A percentile compares a stretch with the other conserved stretches of the same genome.
Evolutionary conservation across 768 basidiomycete species (phyloP).

Genomic region (Flagelloscypha sp.): DNA sequence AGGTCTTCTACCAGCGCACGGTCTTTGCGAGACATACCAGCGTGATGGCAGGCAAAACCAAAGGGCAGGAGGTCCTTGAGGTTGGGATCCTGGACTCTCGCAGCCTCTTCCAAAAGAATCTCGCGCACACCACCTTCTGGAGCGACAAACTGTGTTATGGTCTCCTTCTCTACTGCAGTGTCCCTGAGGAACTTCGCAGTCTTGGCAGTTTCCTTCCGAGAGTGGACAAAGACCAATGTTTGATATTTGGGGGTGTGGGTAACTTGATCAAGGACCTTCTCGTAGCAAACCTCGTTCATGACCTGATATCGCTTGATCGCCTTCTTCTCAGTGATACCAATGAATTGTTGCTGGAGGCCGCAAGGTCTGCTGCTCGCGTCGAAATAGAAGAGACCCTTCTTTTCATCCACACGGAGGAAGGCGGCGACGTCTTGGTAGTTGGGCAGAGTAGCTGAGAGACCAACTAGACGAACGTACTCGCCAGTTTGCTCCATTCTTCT

Average conservation of each 20-base stretch:
- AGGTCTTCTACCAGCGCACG: constrained; percentile 89
- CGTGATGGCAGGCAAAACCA: constrained; percentile 96
- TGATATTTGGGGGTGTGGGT: constrained; percentile 79
- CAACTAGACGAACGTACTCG: constrained; percentile 90
- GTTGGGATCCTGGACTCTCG: constrained; percentile 74
- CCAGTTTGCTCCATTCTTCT: constrained; percentile 90
- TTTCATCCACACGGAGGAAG: constrained; percentile 90
- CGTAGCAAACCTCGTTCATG: constrained; percentile 98
- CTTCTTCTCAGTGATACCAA: constrained; percentile 98
- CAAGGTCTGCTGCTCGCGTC: constrained; percentile 93
- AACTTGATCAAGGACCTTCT: constrained; percentile 90
- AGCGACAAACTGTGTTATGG: constrained; percentile 91
- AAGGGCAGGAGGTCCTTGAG: constrained; percentile 89
- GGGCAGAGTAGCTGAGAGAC: constrained; percentile 94
- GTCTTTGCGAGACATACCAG: constrained; percentile 90
- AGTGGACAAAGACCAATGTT: constrained; percentile 95
- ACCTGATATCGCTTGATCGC: constrained; percentile 98
- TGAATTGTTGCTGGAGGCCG: constrained; percentile 91
- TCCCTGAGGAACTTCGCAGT: constrained; percentile 92
- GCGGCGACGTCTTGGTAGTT: constrained; percentile 97
- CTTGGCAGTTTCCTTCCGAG: constrained; percentile 96
- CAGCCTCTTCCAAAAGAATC: constrained; percentile 78
- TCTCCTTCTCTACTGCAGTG: constrained; percentile 93
- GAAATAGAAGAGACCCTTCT: constrained; percentile 94
- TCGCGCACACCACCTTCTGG: constrained; percentile 88